Base-by-base conservation (phyloP, 2,329 filamentous ascomycete genomes). In the Fusarium kyushuense region DNA sequence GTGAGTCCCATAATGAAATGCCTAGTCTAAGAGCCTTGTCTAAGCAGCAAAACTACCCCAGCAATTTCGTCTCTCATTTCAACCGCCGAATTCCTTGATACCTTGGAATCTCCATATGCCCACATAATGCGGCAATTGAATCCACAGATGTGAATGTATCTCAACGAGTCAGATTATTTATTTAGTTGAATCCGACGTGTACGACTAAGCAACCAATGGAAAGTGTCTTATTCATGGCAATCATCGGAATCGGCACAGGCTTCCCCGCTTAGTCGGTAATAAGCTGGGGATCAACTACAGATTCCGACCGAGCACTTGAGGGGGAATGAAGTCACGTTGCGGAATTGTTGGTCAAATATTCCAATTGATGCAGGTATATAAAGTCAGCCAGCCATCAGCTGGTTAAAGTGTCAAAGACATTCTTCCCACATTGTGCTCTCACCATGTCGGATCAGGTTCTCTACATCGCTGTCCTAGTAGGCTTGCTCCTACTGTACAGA, bases 401-500 rank as follows among this genome's bases (percentile, higher is more conserved):
- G 14, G n/a, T 13, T 14, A 12, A 2, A 14, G 4, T 43, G 8
- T 27, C n/a, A 12, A 45, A 14, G 25, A 27, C 42, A 25, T 11
- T n/a, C 16, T 38, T 27, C 13, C 7, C 33, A 14, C 17, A 12
- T 53, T 25, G 19, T 17, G 21, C n/a, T 40, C 3, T 16, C 35
- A 27, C n/a, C 33, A 67, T 67, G 64, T 68, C 64, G 12, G 58
- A 67, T 23, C 63, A 67, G 36, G 47, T 67, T 13, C n/a, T 67
- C 14, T 67, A 54, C 43, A 23, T 54, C 30, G 23, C 58, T 14
- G 13, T 52, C 11, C 19, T 67, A 14, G 45, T 67, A 16, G 47
- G 41, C 17, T 21, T 67, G 21, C 52, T 54, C 25, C 11, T 67
- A 14, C 25, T 67, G 14, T 59, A 76, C 52, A 75, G 67, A 27